A percentile compares a stretch with the other conserved stretches of the same genome.
These are phyloP conservation scores for Paramecium caudatum DNA, from an alignment of 73 alveolate genomes.

Conservation along the genomic window DNA sequence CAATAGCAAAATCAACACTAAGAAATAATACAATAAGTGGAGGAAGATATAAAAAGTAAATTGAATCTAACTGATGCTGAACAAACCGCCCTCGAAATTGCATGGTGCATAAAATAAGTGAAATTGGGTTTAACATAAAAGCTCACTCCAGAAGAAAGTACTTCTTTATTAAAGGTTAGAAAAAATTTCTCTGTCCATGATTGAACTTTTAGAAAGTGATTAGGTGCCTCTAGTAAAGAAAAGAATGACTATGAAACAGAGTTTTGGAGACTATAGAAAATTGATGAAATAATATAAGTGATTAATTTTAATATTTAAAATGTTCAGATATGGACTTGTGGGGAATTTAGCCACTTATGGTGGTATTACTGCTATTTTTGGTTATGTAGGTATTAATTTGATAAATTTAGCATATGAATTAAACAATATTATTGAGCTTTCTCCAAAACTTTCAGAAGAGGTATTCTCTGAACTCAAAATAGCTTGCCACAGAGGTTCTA, in stretches of 20 bases:
- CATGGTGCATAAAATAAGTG: conserved; percentile 73
- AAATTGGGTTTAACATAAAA: conserved; percentile 66
- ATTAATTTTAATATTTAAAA: conserved; percentile 20
- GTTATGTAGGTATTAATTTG: not conserved
- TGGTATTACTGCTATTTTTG: conserved; percentile 43
- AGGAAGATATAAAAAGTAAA: conserved; percentile 30
- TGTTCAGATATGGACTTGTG: conserved; percentile 47
- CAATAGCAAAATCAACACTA: not conserved
- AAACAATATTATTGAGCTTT: not conserved
- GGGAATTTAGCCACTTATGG: conserved; percentile 36
- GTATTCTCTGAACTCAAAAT: not conserved
- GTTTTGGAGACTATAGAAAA: conserved; percentile 77
- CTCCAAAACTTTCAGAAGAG: conserved; percentile 2
- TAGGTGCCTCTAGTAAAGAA: conserved; percentile 53
- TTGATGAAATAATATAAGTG: conserved; percentile 71
- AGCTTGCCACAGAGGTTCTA: conserved; percentile 26
- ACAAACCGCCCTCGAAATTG: conserved; percentile 23
- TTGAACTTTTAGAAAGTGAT: conserved; percentile 61
- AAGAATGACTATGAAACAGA: conserved; percentile 66
- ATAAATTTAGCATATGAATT: not conserved
- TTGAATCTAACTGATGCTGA: conserved; percentile 29
- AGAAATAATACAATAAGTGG: not conserved
- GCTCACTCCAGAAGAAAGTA: conserved; percentile 39
- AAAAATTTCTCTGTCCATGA: conserved; percentile 48
- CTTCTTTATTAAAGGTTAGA: not conserved